Evolutionary conservation across 345 rosid species (phyloP).

Genomic region (Citrus mangshanensis): DNA sequence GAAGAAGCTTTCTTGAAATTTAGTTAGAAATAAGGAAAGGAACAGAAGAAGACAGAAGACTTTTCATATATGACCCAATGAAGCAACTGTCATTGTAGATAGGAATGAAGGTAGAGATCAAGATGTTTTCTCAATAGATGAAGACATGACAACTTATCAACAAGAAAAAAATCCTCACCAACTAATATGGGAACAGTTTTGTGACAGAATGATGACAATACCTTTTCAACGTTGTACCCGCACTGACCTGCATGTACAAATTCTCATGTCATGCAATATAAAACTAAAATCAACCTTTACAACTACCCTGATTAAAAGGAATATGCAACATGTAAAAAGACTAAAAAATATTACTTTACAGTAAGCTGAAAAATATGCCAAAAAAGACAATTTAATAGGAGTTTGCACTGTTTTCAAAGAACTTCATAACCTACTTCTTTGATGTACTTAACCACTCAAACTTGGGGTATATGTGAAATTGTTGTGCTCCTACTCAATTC

Average conservation of each 20-base stretch:
- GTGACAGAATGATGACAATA: conserved; percentile 26
- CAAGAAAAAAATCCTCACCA: not conserved
- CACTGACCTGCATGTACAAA: conserved; percentile 69
- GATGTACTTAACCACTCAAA: not conserved
- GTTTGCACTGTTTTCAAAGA: not conserved
- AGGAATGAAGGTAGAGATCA: not conserved
- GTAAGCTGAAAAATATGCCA: not conserved
- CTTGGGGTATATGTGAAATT: not conserved
- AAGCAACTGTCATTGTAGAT: not conserved
- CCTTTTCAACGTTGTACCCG: conserved; percentile 73
- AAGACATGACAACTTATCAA: not conserved
- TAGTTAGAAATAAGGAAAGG: not conserved
- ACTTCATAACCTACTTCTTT: not conserved
- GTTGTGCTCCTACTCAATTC: not conserved
- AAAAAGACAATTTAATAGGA: not conserved
- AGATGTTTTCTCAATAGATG: not conserved
- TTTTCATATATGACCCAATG: not conserved
- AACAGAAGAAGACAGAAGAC: not conserved
- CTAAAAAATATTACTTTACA: not conserved
- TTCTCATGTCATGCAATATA: conserved; percentile 12
- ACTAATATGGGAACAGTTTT: not conserved
- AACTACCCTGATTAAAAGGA: not conserved
- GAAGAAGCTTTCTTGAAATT: not conserved
- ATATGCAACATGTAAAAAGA: not conserved
- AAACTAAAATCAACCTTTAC: not conserved